A percentile compares a stretch with the other conserved stretches of the same genome.
Evolutionary conservation across 352 stramenopile species (phyloP).

Genomic region (Globisporangium megalacanthum): DNA sequence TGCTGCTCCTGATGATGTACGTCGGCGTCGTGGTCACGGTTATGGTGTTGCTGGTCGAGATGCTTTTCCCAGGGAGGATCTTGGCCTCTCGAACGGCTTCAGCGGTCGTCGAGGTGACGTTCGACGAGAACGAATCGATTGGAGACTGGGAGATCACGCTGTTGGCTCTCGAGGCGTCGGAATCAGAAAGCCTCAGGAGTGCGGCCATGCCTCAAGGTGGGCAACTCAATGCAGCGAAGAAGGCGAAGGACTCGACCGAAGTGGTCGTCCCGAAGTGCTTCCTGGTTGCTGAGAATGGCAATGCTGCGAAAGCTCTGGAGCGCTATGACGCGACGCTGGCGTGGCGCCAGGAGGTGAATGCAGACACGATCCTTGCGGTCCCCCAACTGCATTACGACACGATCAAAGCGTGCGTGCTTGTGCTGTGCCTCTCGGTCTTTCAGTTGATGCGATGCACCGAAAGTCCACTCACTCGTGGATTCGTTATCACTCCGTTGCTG

Average conservation of each 20-base stretch:
- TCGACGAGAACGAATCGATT: slow-evolving; percentile 14
- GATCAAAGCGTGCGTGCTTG: slow-evolving; percentile 53
- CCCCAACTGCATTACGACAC: slow-evolving; percentile 56
- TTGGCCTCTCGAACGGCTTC: slow-evolving; percentile 29
- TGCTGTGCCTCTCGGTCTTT: background rate
- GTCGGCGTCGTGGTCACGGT: slow-evolving; percentile 32
- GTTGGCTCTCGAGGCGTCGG: slow-evolving; percentile 49
- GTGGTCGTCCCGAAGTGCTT: slow-evolving; percentile 35
- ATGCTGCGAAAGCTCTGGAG: slow-evolving; percentile 47
- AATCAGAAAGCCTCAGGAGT: slow-evolving; percentile 31
- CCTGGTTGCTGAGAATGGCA: slow-evolving; percentile 61
- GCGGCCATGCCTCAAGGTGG: background rate
- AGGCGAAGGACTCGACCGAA: slow-evolving; percentile 6
- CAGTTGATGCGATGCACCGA: background rate
- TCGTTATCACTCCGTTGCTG: slow-evolving; percentile 1
- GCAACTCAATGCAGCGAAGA: slow-evolving; percentile 6
- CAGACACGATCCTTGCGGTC: slow-evolving; percentile 54
- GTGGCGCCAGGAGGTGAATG: slow-evolving; percentile 75
- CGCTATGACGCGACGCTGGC: slow-evolving; percentile 58
- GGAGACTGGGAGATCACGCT: slow-evolving; percentile 65
- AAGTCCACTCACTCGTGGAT: too few species aligned
- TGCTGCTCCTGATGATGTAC: slow-evolving; percentile 53
- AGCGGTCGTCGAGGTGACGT: background rate
- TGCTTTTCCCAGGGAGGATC: slow-evolving; percentile 45
- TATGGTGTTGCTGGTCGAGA: slow-evolving; percentile 50